Evolutionary conservation across 129 eudicot species (phyloP), one percentile per base, ranked within the genome.

Genomic region (Cynara cardunculus): DNA sequence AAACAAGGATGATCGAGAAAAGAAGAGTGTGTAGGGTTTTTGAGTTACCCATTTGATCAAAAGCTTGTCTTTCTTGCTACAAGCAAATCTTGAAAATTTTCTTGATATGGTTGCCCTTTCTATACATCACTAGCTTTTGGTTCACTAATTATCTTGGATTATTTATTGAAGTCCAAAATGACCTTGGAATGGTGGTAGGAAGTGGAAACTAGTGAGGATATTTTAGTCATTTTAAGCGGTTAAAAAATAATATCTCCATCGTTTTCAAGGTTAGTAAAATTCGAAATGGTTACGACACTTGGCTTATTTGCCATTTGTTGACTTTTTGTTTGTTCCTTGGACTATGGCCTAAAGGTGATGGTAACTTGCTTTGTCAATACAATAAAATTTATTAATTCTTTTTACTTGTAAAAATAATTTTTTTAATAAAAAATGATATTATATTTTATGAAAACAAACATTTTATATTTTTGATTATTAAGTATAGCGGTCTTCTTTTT

Each of bases 41-140:
- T 71, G 32, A 30, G 75, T 59, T 62, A 30, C 35, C 82, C 86
- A 78, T 83, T 71, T 7, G 27, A 64, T 19, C 66, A 59, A 59
- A 59, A 10, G 66, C 25, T 59, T 18, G 27, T 56, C 25, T 6
- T 56, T 5, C 24, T 56, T n/a, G 24, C 19, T 18, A 5, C n/a
- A 56, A 56, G 24, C n/a, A 24, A 53, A 9, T 56, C 24, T 56
- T 4, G 24, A 56, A 56, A 18, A 6, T 0, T 56, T 56, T 56
- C 65, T 56, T 56, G 65, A 56, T 56, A 56, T 56, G 65, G 25
- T 56, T 56, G 1, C 65, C 9, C 0, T n/a, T n/a, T n/a, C 5
- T 4, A n/a, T 56, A 5, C 65, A 56, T 56, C 24, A 56, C 24
- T 19, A n/a, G 24, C 10, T 56, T 56, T 56, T 49, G 3, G 16